These are phyloP conservation scores for Cercospora berteroae DNA, from an alignment of 2,329 filamentous ascomycete genomes.

Conservation along the genomic window DNA sequence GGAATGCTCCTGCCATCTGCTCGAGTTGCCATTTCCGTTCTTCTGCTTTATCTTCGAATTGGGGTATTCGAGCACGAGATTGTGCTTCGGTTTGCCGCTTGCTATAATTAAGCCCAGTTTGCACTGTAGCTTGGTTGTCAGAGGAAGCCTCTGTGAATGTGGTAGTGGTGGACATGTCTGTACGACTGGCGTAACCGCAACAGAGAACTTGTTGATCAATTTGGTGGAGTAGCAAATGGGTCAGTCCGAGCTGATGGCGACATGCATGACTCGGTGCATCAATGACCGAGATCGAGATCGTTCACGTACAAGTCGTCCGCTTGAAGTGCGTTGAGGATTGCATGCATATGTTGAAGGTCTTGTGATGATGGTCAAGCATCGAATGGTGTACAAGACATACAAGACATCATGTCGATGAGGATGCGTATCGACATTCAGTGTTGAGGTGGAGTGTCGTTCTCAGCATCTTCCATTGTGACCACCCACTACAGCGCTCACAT, in stretches of 20 bases:
- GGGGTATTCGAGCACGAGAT: background rate
- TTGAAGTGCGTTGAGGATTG: background rate
- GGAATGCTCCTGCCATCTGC: background rate
- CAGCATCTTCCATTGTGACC: background rate
- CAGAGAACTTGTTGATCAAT: background rate
- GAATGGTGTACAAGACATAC: too few relatives aligned
- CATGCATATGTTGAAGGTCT: background rate
- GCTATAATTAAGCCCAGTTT: background rate
- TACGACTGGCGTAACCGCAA: background rate
- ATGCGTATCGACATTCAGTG: too few relatives aligned
- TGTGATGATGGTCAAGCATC: background rate
- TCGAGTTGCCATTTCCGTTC: background rate
- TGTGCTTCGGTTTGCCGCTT: background rate
- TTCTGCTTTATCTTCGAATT: background rate
- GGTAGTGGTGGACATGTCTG: background rate
- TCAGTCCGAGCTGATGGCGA: background rate
- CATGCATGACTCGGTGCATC: background rate
- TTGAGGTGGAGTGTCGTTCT: too few relatives aligned
- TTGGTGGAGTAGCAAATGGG: background rate
- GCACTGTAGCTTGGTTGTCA: background rate
- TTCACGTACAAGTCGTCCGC: background rate
- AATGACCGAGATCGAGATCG: background rate
- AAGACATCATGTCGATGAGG: too few relatives aligned
- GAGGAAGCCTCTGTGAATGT: background rate
- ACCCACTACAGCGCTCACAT: background rate